These are phyloP conservation scores for Clonostachys byssicola DNA, from an alignment of 2,329 filamentous ascomycete species.

Conservation along the genomic window DNA sequence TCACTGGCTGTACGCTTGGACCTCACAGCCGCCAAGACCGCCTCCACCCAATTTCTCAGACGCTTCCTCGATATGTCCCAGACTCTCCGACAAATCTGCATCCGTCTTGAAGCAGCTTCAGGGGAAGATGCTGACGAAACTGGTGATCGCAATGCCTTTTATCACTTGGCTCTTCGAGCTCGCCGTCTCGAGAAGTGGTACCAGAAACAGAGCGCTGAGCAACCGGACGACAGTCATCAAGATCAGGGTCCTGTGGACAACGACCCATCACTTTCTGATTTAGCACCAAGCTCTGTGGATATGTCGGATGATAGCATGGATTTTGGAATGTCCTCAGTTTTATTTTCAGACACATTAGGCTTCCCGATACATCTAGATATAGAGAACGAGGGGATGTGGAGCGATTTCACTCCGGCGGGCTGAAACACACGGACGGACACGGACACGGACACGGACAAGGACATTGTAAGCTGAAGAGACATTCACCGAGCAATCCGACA, in stretches of 20 bases:
- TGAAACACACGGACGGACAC: not conserved
- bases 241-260: too few species aligned
- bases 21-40: constrained; percentile 3
- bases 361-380: not conserved
- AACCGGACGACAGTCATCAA: not conserved
- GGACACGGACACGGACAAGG: constrained; percentile 8
- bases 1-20: constrained; percentile 21
- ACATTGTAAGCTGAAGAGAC: constrained; percentile 1
- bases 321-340: too few species aligned
- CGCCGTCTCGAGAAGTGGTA: constrained; percentile 14
- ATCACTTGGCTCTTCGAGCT: constrained; percentile 11
- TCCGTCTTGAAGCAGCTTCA: constrained; percentile 16
- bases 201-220: constrained; percentile 1
- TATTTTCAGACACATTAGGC: too few species aligned
- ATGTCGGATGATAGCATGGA: too few species aligned
- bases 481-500: constrained; percentile 1
- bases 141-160: constrained; percentile 11
- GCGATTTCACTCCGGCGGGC: not conserved
- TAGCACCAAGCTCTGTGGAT: too few species aligned
- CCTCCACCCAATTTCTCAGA: constrained; percentile 11
- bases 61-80: constrained; percentile 20
- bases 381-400: not conserved
- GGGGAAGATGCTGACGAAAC: constrained; percentile 7
- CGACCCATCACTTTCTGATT: too few species aligned
- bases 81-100: constrained; percentile 17